A percentile compares a stretch with the other conserved stretches of the same genome.
Evolutionary conservation across 2,329 filamentous ascomycete genomes (phyloP).

Genomic region (Penicillium sp.): DNA sequence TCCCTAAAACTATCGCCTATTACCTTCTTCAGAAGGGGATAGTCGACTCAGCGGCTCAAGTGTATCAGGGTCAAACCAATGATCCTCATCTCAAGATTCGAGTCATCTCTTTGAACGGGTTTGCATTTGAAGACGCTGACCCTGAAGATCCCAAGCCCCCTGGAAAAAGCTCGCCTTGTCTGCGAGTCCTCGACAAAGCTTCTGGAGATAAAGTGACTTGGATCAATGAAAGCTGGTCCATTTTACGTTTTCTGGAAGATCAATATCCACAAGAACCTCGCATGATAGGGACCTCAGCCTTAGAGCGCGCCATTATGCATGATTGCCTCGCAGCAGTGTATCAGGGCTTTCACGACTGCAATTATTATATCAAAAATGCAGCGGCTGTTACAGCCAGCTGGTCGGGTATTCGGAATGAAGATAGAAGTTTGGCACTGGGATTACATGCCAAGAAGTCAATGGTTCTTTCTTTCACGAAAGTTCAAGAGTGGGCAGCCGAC

Average conservation of each 20-base stretch:
- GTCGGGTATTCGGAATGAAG: background rate
- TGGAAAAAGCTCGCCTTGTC: background rate
- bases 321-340: background rate
- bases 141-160: background rate
- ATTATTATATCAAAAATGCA: background rate
- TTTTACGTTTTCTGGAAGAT: background rate
- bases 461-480: background rate
- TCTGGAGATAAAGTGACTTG: background rate
- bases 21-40: background rate
- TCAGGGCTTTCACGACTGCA: background rate
- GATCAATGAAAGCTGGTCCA: background rate
- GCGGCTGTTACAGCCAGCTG: background rate
- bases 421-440: background rate
- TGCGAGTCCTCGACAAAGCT: background rate
- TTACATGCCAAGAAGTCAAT: background rate
- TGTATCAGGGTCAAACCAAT: background rate
- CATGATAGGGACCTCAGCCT: background rate
- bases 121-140: background rate
- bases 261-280: background rate
- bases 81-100: background rate
- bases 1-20: background rate
- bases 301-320: background rate
- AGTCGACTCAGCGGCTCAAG: background rate
- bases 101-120: background rate
- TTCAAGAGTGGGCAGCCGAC: background rate